A percentile compares a stretch with the other conserved stretches of the same genome.
phyloP scores from a whole-genome alignment of 495 filamentous ascomycete genomes.

The Polyplosphaeria fusca region DNA sequence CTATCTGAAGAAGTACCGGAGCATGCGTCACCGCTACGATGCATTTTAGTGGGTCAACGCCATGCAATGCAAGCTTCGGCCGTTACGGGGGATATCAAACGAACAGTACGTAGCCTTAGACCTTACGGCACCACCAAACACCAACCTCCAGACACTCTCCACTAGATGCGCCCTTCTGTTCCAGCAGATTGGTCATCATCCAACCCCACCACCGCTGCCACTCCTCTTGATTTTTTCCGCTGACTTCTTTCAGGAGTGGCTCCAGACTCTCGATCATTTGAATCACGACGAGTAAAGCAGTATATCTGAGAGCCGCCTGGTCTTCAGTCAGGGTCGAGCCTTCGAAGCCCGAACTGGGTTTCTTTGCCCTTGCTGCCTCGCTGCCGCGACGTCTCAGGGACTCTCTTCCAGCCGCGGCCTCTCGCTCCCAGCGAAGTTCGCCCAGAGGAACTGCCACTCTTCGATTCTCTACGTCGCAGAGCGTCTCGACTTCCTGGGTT shows the following conservation, averaged over 20 bases:
- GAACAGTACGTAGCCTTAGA: constrained; percentile 33
- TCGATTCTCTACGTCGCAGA: constrained; percentile 67
- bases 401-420: constrained; percentile 52
- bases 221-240: constrained; percentile 82
- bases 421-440: constrained; percentile 84
- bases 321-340: constrained; percentile 57
- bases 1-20: constrained; percentile 90
- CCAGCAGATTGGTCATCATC: constrained; percentile 80
- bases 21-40: constrained; percentile 79
- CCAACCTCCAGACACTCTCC: constrained; percentile 92
- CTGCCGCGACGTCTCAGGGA: constrained; percentile 25
- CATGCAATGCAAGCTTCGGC: constrained; percentile 5
- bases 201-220: constrained; percentile 89
- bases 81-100: constrained; percentile 17
- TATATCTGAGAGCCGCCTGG: constrained; percentile 71
- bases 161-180: constrained; percentile 70
- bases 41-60: constrained; percentile 14
- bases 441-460: constrained; percentile 83
- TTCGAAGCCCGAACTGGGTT: constrained; percentile 5
- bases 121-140: constrained; percentile 89
- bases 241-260: constrained; percentile 74
- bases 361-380: constrained; percentile 40
- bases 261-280: constrained; percentile 87
- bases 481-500: constrained; percentile 69
- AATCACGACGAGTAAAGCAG: constrained; percentile 75